phyloP scores from a whole-genome alignment of 1,284 basidiomycete species.

The Waitea zeae region DNA sequence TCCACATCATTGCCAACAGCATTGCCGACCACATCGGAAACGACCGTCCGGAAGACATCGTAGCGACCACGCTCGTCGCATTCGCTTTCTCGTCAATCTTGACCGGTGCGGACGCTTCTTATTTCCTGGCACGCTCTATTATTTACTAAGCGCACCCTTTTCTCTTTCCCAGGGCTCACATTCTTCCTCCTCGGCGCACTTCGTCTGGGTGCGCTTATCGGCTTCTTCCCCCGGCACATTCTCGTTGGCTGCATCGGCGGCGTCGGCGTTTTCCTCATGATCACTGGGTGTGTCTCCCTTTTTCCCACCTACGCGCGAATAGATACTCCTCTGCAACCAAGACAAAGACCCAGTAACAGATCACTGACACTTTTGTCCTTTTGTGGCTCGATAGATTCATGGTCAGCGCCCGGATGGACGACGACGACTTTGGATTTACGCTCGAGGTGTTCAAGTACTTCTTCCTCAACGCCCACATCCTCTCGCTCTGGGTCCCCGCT shows the following conservation, averaged over 20 bases:
- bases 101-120: conserved; percentile 69
- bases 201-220: conserved; percentile 73
- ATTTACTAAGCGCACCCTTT: background rate
- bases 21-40: conserved; percentile 65
- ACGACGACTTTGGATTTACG: conserved; percentile 64
- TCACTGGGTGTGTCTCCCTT: conserved; percentile 52
- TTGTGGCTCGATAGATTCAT: conserved; percentile 60
- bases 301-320: background rate
- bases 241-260: conserved; percentile 94
- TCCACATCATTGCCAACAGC: conserved; percentile 75
- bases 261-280: conserved; percentile 83
- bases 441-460: conserved; percentile 46
- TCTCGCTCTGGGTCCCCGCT: conserved; percentile 64
- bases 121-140: conserved; percentile 4
- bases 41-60: conserved; percentile 50
- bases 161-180: conserved; percentile 43
- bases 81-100: conserved; percentile 85
- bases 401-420: conserved; percentile 70
- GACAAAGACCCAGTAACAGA: too few species aligned
- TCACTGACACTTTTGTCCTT: too few species aligned
- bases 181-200: conserved; percentile 81
- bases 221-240: conserved; percentile 95
- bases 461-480: conserved; percentile 38
- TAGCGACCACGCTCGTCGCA: conserved; percentile 84
- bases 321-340: too few species aligned